Conservation (phyloP, 2,329 filamentous ascomycete species). For the Phaeosphaeriaceae sp. region DNA sequence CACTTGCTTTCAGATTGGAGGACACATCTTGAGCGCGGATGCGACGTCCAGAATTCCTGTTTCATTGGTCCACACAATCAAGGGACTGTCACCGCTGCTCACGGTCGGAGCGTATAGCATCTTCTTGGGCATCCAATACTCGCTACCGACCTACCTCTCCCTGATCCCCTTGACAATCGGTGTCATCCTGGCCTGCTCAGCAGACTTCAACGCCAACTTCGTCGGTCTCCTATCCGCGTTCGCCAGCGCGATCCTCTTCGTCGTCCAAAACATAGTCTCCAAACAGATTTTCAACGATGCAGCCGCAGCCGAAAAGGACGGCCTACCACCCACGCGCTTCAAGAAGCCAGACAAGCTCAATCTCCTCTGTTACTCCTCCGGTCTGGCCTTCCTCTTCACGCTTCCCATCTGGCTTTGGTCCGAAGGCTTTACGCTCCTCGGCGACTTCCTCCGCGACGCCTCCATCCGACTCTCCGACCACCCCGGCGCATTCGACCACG, state of each 20-base stretch:
- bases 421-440: constrained; percentile 80
- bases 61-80: constrained; percentile 97
- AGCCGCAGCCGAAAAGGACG: constrained; percentile 80
- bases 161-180: constrained; percentile 89
- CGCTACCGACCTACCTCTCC: constrained; percentile 75
- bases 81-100: constrained; percentile 93
- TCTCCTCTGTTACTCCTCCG: constrained; percentile 94
- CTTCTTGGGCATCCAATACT: constrained; percentile 88
- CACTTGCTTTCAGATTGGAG: constrained; percentile 89
- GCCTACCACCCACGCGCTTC: constrained; percentile 62
- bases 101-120: constrained; percentile 93
- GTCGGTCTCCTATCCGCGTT: constrained; percentile 91
- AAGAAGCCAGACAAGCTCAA: constrained; percentile 96
- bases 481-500: constrained; percentile 74
- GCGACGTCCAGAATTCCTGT: constrained; percentile 95
- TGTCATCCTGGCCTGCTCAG: constrained; percentile 96
- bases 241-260: constrained; percentile 90
- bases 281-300: constrained; percentile 98
- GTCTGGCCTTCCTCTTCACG: constrained; percentile 87
- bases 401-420: constrained; percentile 91
- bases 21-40: constrained; percentile 91
- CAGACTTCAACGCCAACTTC: constrained; percentile 87
- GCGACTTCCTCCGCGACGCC: constrained; percentile 83
- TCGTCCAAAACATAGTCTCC: constrained; percentile 97
- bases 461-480: constrained; percentile 78